A percentile compares a stretch with the other conserved stretches of the same genome.
phyloP scores from a whole-genome alignment of 768 basidiomycete species.

The Podaxis carcinomalis region DNA sequence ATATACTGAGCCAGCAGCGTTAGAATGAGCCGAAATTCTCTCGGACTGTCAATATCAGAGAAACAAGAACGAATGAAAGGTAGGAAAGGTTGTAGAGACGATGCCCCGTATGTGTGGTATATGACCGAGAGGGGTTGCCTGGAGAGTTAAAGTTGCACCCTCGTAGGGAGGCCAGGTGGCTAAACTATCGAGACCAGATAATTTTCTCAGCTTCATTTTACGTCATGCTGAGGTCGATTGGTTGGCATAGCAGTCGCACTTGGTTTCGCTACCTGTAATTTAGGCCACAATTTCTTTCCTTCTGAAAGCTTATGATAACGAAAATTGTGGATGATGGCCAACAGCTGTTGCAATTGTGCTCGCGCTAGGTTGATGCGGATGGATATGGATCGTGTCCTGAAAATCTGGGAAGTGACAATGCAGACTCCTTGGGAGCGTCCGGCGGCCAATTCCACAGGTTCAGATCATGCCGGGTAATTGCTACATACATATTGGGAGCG shows the following conservation, averaged over 20 bases:
- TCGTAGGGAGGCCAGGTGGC: background rate
- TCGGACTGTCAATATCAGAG: background rate
- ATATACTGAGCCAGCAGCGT: constrained; percentile 7
- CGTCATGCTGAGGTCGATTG: background rate
- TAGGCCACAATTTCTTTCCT: background rate
- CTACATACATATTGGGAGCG: background rate
- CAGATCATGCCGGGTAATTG: background rate
- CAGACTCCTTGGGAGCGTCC: background rate
- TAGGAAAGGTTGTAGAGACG: background rate
- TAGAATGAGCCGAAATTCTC: background rate
- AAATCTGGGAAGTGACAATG: background rate
- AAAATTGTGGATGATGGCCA: background rate
- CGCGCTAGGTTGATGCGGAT: background rate
- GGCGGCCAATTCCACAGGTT: background rate
- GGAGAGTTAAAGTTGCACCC: background rate
- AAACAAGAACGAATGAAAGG: background rate
- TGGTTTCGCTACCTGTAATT: background rate
- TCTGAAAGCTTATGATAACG: background rate
- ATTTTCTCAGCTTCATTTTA: background rate
- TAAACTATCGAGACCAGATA: background rate
- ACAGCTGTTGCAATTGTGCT: background rate
- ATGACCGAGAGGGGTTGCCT: background rate
- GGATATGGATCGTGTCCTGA: background rate
- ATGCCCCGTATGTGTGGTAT: background rate
- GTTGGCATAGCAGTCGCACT: constrained; percentile 2